Evolutionary conservation across 1,284 basidiomycete species (phyloP), one percentile per base, ranked within the genome.

Genomic region (Sporisorium sorghi): DNA sequence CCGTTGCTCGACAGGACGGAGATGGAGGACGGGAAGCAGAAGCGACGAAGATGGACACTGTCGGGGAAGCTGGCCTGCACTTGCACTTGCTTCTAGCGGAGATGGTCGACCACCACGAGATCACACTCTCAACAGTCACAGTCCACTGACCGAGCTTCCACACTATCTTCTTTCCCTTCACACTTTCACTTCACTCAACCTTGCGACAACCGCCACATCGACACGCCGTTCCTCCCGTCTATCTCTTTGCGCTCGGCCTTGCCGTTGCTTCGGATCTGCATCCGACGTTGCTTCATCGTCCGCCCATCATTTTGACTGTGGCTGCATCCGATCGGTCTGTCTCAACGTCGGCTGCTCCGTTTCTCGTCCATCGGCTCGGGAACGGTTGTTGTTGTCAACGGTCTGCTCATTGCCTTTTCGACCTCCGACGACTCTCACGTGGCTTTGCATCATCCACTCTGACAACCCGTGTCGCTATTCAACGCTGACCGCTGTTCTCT

Each of bases 361-460:
- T 17, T 5, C 6, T 37, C 23, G 21, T 8, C 19, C 10, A 21
- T n/a, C 30, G 8, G 21, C 33, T 37, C 8, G 44, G 26, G 24
- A 46, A n/a, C 17, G 26, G n/a, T 28, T 19, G 26, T 28, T 47
- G n/a, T 30, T n/a, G 46, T 11, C 46, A 47, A 47, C 46, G 28
- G 10, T 30, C n/a, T 30, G 46, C 10, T 15, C 12, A 12, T 47
- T 47, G 46, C 14, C 46, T 30, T 47, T 40, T 55, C 30, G 39
- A 55, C 43, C 32, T 44, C 30, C 53, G 53, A 46, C 40, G 7
- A 15, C 43, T 55, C 42, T 44, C 42, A 44, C 42, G 37, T 52
- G 39, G 40, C 43, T 37, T 35, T 12, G 12, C 40, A 28, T 28
- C 24, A n/a, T n/a, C 10, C 24, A 7, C 15, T 17, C 15, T 30